Conservation (phyloP, 2,329 filamentous ascomycete genomes). For the Penicillium digitatum region DNA sequence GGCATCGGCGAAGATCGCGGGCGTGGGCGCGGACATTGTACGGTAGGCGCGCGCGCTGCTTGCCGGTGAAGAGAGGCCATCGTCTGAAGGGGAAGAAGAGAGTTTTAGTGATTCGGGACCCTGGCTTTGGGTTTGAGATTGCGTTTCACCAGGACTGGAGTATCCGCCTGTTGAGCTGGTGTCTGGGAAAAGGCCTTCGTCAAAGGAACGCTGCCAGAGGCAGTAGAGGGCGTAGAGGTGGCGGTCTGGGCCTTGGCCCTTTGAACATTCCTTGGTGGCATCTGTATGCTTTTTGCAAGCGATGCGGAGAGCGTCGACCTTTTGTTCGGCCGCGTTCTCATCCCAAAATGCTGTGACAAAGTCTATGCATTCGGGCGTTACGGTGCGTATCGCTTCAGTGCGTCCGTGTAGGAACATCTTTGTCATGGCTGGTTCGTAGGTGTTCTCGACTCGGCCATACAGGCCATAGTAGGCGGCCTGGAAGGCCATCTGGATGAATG, state of each 20-base stretch:
- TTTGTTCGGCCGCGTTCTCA: conserved; percentile 74
- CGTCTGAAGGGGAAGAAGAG: conserved; percentile 31
- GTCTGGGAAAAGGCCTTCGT: conserved; percentile 58
- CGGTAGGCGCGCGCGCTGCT: conserved; percentile 55
- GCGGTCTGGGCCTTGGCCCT: conserved; percentile 84
- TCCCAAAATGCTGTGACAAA: conserved; percentile 95
- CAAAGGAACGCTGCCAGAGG: conserved; percentile 85
- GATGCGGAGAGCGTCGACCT: conserved; percentile 78
- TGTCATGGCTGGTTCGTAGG: conserved; percentile 98
- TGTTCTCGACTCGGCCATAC: conserved; percentile 89
- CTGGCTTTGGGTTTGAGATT: not conserved
- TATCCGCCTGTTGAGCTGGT: conserved; percentile 60
- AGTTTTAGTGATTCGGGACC: conserved; percentile 26
- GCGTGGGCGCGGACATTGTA: conserved; percentile 48
- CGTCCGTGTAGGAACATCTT: conserved; percentile 90
- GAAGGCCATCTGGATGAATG: conserved; percentile 98
- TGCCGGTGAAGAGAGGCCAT: conserved; percentile 37
- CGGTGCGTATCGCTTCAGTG: conserved; percentile 86
- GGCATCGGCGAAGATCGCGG: conserved; percentile 76
- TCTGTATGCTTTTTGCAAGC: conserved; percentile 79
- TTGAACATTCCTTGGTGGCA: conserved; percentile 78
- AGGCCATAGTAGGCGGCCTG: conserved; percentile 97
- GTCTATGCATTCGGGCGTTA: conserved; percentile 75
- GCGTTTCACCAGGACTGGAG: conserved; percentile 52
- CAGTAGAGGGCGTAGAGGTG: conserved; percentile 93